These are phyloP conservation scores for Xylariaceae sp. DNA, from an alignment of 2,329 filamentous ascomycete species.

Conservation along the genomic window DNA sequence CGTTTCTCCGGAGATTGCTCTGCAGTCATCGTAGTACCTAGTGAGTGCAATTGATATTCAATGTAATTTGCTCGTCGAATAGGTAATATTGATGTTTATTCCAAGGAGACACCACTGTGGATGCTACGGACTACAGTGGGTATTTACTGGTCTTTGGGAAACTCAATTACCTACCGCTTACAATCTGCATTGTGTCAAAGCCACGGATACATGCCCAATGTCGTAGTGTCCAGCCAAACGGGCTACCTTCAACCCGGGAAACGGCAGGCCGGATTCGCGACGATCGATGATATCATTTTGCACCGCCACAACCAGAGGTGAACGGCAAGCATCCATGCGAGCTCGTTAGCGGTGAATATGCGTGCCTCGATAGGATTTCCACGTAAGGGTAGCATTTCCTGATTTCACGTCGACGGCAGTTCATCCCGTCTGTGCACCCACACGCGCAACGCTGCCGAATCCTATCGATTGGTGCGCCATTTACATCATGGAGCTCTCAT, in stretches of 20 bases:
- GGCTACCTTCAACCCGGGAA: not conserved
- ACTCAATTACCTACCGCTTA: not conserved
- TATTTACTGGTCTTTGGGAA: not conserved
- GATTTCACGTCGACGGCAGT: too few relatives aligned
- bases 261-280: not conserved
- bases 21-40: not conserved
- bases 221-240: not conserved
- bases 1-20: not conserved
- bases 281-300: not conserved
- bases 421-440: too few relatives aligned
- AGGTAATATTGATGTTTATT: not conserved
- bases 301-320: slow-evolving; percentile 2
- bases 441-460: too few relatives aligned
- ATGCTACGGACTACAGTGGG: too few relatives aligned
- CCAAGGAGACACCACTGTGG: not conserved
- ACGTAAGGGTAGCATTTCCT: too few relatives aligned
- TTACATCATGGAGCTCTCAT: too few relatives aligned
- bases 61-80: not conserved
- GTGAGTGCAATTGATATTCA: too few relatives aligned
- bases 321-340: too few relatives aligned
- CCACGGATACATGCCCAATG: not conserved
- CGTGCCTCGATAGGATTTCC: too few relatives aligned
- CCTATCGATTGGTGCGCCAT: too few relatives aligned
- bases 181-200: not conserved
- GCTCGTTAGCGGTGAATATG: too few relatives aligned